Percentiles rank a stretch among this genome's conserved stretches.
Conservation (phyloP, 2,329 filamentous ascomycete genomes). For the Arthrobotrys entomopaga region DNA sequence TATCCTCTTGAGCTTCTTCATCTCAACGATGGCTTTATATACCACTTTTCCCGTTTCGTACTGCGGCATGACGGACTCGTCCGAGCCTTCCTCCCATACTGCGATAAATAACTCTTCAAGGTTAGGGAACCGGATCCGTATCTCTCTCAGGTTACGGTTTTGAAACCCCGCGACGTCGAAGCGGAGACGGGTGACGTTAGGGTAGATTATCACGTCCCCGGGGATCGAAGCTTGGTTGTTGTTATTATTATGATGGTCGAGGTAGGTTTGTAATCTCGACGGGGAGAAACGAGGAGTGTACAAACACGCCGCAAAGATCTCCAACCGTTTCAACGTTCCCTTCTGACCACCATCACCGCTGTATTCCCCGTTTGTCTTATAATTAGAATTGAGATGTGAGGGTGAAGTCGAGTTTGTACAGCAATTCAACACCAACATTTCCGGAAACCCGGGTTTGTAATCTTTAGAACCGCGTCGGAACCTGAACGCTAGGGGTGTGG, state of each 20-base stretch:
- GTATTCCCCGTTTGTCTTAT: too few relatives aligned
- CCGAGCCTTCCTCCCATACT: not conserved
- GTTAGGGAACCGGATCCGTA: not conserved
- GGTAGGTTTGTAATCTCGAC: not conserved
- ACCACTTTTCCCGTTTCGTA: not conserved
- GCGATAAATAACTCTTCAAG: not conserved
- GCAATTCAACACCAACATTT: not conserved
- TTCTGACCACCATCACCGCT: too few relatives aligned
- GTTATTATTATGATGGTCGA: not conserved
- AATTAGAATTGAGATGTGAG: too few relatives aligned
- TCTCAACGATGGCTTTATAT: not conserved
- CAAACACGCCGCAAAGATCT: conserved; percentile 1
- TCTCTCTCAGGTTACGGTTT: not conserved
- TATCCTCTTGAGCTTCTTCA: not conserved
- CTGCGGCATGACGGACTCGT: not conserved
- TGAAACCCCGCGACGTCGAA: not conserved
- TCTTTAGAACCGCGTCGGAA: not conserved
- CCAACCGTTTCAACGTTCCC: not conserved
- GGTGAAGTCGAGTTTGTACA: not conserved
- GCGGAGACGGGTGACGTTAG: not conserved
- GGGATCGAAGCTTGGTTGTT: not conserved
- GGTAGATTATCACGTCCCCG: not conserved
- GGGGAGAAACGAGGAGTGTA: too few relatives aligned
- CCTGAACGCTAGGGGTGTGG: too few relatives aligned
- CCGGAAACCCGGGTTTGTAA: not conserved